phyloP scores from a whole-genome alignment of 345 rosid species.

The Gossypium turneri region DNA sequence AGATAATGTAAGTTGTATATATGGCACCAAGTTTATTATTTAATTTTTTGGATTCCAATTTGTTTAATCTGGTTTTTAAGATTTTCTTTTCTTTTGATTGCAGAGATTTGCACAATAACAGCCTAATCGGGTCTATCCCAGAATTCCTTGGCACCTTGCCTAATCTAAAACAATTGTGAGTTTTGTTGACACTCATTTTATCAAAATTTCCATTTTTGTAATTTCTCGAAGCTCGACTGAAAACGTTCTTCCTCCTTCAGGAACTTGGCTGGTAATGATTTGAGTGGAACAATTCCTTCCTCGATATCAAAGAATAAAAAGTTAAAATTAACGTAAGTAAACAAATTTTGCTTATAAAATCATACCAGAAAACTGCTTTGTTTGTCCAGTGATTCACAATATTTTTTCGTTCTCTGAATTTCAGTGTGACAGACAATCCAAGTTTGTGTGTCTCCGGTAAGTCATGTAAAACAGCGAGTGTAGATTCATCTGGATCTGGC shows the following conservation, averaged over 20 bases:
- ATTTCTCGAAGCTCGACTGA: background rate
- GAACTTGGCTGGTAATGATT: slow-evolving; percentile 32
- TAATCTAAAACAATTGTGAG: slow-evolving; percentile 34
- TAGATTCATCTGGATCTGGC: background rate
- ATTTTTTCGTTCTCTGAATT: background rate
- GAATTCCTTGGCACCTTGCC: slow-evolving; percentile 36
- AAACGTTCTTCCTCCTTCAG: slow-evolving; percentile 21
- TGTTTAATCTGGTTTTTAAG: background rate
- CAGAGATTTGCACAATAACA: slow-evolving; percentile 41
- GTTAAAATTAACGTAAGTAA: slow-evolving; percentile 33
- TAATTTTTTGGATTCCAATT: background rate
- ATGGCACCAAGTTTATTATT: background rate
- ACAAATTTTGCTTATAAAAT: background rate
- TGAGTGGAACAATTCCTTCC: slow-evolving; percentile 32
- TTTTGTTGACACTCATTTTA: background rate
- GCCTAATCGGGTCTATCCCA: slow-evolving; percentile 30
- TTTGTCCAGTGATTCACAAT: background rate
- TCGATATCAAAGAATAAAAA: slow-evolving; percentile 29
- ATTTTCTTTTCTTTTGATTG: background rate
- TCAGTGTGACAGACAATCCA: slow-evolving; percentile 38
- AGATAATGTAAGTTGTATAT: slow-evolving; percentile 29
- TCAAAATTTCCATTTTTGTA: background rate
- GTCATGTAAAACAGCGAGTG: slow-evolving; percentile 19
- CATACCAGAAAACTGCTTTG: background rate
- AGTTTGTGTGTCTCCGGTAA: slow-evolving; percentile 34